phyloP scores from a whole-genome alignment of 176 grass and related monocot genomes.

The Sorghum bicolor region Sorghum_bicolor_NCBIv3 NC_012870.2:3108001-3108500 shows the following conservation, averaged over 20 bases:
- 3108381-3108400: background rate
- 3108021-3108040: constrained; percentile 10
- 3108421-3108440: constrained; percentile 1
- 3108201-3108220: background rate
- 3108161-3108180: constrained; percentile 5
- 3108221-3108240: background rate
- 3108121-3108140: constrained; percentile 13
- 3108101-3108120: background rate
- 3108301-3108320: constrained; percentile 61
- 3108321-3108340: constrained; percentile 80
- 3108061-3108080: constrained; percentile 9
- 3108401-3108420: constrained; percentile 4
- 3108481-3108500: background rate
- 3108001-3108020: background rate
- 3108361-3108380: constrained; percentile 40
- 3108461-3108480: background rate
- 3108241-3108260: constrained; percentile 59
- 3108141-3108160: background rate
- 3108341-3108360: constrained; percentile 79
- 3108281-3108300: constrained; percentile 78
- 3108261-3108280: constrained; percentile 47
- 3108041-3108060: constrained; percentile 5
- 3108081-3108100: background rate
- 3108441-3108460: background rate
- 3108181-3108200: background rate